Base-by-base conservation (phyloP, 2,329 filamentous ascomycete species). In the Talaromyces albobiverticillius region DNA sequence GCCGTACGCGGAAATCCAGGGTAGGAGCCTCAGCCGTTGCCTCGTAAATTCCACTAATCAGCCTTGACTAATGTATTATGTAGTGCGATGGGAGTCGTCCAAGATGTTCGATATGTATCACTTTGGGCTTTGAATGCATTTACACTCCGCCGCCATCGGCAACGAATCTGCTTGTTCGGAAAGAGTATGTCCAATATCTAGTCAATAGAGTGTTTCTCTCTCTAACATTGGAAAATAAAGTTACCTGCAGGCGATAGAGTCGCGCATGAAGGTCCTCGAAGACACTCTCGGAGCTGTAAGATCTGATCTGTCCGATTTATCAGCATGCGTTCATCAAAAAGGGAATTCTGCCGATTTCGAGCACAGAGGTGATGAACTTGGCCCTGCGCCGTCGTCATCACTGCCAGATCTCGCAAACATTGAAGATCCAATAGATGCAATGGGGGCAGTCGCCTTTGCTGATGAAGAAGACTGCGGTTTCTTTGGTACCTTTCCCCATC, bases 21-120 rank as follows among this genome's bases (percentile, higher is more conserved):
- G 51, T 53, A 47, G 14, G 14, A 6, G 5, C 20, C 2, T 36
- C 16, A n/a, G n/a, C n/a, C n/a, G n/a, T n/a, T n/a, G n/a, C n/a
- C n/a, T n/a, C n/a, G n/a, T n/a, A n/a, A n/a, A n/a, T n/a, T n/a
- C n/a, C n/a, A n/a, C n/a, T n/a, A n/a, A n/a, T n/a, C n/a, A n/a
- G n/a, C n/a, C n/a, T n/a, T n/a, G n/a, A n/a, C n/a, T n/a, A n/a
- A n/a, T n/a, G n/a, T n/a, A n/a, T n/a, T n/a, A n/a, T n/a, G n/a
- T 46, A 76, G 65, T 79, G 76, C 51, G 73, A 78, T 63, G 75
- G 75, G 10, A 59, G 58, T 10, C 66, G 71, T 18, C 76, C 76
- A 11, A 68, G 67, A 41, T 78, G 76, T 56, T 70, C 69, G n/a
- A 63, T 68, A 22, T 78, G 76, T 53, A 59, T 56, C 14, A 68